Conservation (phyloP, 148 eudicot species). For the Heliamphora exappendiculata region DNA sequence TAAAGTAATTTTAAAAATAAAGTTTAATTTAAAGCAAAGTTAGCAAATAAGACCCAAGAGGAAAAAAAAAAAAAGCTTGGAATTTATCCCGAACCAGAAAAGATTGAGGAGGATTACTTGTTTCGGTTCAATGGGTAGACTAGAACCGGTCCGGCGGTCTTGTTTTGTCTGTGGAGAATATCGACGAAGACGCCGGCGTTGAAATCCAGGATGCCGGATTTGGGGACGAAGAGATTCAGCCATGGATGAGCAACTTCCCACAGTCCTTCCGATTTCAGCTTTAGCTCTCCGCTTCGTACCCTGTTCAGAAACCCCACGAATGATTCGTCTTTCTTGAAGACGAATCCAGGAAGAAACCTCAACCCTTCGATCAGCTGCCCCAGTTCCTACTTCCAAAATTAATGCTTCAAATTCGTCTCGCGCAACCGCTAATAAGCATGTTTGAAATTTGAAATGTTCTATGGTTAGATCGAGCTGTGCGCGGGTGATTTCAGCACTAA, state of each 20-base stretch:
- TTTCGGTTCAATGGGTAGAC: conserved; percentile 69
- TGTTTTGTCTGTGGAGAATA: conserved; percentile 37
- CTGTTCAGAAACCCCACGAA: conserved; percentile 53
- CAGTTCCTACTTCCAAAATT: conserved; percentile 66
- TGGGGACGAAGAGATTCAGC: conserved; percentile 80
- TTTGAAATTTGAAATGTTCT: no score
- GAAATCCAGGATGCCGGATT: conserved; percentile 51
- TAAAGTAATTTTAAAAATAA: no score
- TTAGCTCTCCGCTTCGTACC: conserved; percentile 52
- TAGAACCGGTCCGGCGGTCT: conserved; percentile 50
- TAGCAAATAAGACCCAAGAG: no score
- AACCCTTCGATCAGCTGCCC: conserved; percentile 27
- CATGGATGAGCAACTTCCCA: conserved; percentile 91
- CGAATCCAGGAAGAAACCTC: conserved; percentile 28
- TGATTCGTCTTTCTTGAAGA: conserved; percentile 43
- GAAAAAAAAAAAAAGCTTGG: no score
- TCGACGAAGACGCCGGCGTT: conserved; percentile 43
- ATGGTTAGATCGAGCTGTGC: no score
- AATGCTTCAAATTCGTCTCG: no score
- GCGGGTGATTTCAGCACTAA: no score
- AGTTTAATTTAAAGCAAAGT: no score
- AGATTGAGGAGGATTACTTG: conserved; percentile 36
- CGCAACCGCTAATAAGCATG: no score
- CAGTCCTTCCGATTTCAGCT: conserved; percentile 46
- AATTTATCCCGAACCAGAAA: not conserved